Evolutionary conservation across 805 yeast species (phyloP).

Genomic region (Metschnikowia arizonensis): DNA sequence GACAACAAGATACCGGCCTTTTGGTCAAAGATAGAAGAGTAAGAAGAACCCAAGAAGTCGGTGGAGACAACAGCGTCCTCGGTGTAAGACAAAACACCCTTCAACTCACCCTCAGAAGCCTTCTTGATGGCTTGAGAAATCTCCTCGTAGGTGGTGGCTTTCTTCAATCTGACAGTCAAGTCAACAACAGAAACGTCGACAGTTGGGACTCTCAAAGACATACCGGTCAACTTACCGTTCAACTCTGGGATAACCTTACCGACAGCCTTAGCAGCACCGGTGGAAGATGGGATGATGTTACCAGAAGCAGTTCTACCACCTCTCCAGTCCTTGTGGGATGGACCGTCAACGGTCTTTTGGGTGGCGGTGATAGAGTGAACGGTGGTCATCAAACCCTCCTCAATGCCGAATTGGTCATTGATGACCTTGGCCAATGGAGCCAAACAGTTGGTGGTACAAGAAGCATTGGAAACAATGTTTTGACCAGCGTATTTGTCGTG

Average conservation of each 20-base stretch:
- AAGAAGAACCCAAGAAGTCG: constrained; percentile 79
- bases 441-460: constrained; percentile 93
- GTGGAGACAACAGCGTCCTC: constrained; percentile 89
- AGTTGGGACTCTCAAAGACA: constrained; percentile 93
- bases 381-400: constrained; percentile 93
- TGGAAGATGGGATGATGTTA: constrained; percentile 91
- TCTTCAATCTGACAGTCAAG: constrained; percentile 78
- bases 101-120: constrained; percentile 72
- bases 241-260: constrained; percentile 91
- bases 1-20: constrained; percentile 86
- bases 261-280: constrained; percentile 98
- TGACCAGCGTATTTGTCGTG: constrained; percentile 71
- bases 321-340: constrained; percentile 97
- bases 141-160: constrained; percentile 75
- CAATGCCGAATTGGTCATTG: constrained; percentile 81
- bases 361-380: constrained; percentile 95
- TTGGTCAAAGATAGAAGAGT: constrained; percentile 88
- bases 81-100: constrained; percentile 86
- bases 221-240: constrained; percentile 91
- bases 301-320: constrained; percentile 97
- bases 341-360: constrained; percentile 95
- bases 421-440: constrained; percentile 92
- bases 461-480: constrained; percentile 82
- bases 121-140: constrained; percentile 71
- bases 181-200: constrained; percentile 91